Base-by-base conservation (phyloP, 352 stramenopile genomes). In the Phytophthora cactorum region DNA sequence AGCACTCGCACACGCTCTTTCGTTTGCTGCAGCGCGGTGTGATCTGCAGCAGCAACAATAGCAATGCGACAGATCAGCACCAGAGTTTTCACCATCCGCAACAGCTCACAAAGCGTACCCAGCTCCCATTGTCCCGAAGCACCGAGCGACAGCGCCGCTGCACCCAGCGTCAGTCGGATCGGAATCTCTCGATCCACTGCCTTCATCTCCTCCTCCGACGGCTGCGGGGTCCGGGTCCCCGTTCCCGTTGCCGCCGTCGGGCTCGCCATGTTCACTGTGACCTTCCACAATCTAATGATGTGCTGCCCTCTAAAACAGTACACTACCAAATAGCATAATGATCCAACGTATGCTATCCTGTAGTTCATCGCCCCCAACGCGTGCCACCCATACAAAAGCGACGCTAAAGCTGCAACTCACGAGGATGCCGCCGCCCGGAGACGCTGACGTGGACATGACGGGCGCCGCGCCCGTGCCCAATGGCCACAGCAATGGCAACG, bases 121-220 rank as follows among this genome's bases (percentile, higher is more conserved):
- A 95, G 54, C 46, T 89, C 75, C 88, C 86, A 96, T 12, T 89
- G 60, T 8, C 84, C 83, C 0, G 29, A 34, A 2, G 70, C 65
- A 11, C 59, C 74, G 39, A 95, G 70, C 0, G 67, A 65, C 45
- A 95, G 61, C 56, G 76, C 81, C 38, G 77, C 70, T 10, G 73
- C 74, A 1, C 85, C 85, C 2, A 96, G 75, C 15, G 75, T 81
- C 28, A 96, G 45, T 7, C 63, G 60, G 15, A 96, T 81, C 1
- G 86, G 82, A 55, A 95, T 93, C 63, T 90, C 84, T 5, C 49
- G 38, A 3, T 82, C 55, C n/a, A 64, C 36, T 8, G 52, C 68
- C 53, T 46, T 81, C 60, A 46, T 31, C 43, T 62, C 53, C 22
- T 65, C 57, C 36, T 70, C 44, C 10, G 45, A 54, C 49, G 46